Percentiles rank a stretch among this genome's conserved stretches.
phyloP scores from a whole-genome alignment of 345 rosid genomes.

The Salix arbutifolia region DNA sequence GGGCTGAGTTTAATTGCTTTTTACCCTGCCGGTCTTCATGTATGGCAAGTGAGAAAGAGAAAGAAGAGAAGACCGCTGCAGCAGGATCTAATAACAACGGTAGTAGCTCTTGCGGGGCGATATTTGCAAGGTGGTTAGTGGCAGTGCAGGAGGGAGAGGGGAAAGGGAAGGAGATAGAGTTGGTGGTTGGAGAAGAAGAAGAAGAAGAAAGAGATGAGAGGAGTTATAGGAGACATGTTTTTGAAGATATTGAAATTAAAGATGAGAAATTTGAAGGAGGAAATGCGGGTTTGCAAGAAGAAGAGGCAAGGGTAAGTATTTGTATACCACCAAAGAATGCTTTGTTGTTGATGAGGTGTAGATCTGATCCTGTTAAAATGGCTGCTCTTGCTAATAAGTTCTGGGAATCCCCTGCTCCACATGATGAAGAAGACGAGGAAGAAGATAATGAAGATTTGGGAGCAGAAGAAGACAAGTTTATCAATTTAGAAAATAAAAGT shows the following conservation, averaged over 20 bases:
- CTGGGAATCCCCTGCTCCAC: constrained; percentile 50
- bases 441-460: constrained; percentile 16
- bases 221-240: constrained; percentile 66
- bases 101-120: constrained; percentile 58
- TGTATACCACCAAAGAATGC: constrained; percentile 89
- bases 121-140: constrained; percentile 77
- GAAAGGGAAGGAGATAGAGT: constrained; percentile 62
- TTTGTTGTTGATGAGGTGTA: constrained; percentile 78
- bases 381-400: constrained; percentile 77
- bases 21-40: constrained; percentile 82
- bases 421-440: constrained; percentile 19
- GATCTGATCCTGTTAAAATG: constrained; percentile 94
- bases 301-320: constrained; percentile 47
- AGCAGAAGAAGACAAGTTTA: constrained; percentile 12
- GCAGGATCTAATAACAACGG: constrained; percentile 16
- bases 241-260: constrained; percentile 55
- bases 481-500: background rate
- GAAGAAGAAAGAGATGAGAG: constrained; percentile 26
- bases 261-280: constrained; percentile 33
- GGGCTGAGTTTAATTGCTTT: constrained; percentile 85
- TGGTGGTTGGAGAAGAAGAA: constrained; percentile 55
- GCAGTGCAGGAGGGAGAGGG: constrained; percentile 68
- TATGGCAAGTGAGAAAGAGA: constrained; percentile 29
- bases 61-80: constrained; percentile 24
- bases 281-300: constrained; percentile 27